Evolutionary conservation across 208 protist species (phyloP).

Genomic region (Trypanosomatidae sp.): DNA sequence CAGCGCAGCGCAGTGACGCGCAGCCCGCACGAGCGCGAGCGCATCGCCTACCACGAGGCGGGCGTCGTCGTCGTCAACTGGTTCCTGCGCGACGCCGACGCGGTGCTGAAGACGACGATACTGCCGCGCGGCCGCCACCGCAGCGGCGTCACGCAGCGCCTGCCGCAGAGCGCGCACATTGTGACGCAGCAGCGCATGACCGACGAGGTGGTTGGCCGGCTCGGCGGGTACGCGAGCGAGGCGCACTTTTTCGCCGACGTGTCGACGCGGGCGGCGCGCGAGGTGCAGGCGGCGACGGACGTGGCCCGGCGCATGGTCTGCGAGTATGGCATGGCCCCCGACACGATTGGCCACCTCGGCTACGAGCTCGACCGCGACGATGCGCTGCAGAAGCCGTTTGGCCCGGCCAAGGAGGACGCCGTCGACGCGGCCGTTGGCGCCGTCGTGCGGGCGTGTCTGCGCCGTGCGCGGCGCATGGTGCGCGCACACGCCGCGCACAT

Average conservation of each 20-base stretch:
- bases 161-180: slow-evolving; percentile 74
- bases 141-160: slow-evolving; percentile 61
- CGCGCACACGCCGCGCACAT: slow-evolving; percentile 32
- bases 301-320: slow-evolving; percentile 77
- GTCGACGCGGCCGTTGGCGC: slow-evolving; percentile 85
- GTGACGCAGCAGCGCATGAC: slow-evolving; percentile 55
- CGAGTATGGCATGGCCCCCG: slow-evolving; percentile 78
- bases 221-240: slow-evolving; percentile 92
- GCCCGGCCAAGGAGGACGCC: slow-evolving; percentile 81
- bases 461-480: slow-evolving; percentile 46
- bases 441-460: slow-evolving; percentile 63
- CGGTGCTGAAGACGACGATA: slow-evolving; percentile 89
- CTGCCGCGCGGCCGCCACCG: slow-evolving; percentile 60
- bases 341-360: slow-evolving; percentile 70
- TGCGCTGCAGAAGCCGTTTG: slow-evolving; percentile 90
- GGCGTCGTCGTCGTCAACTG: slow-evolving; percentile 85
- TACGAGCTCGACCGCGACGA: slow-evolving; percentile 52
- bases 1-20: slow-evolving; percentile 87
- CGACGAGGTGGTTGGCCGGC: slow-evolving; percentile 36
- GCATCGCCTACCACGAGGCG: slow-evolving; percentile 90
- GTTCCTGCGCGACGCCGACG: slow-evolving; percentile 84
- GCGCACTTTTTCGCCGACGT: slow-evolving; percentile 92
- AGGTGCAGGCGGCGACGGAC: slow-evolving; percentile 83
- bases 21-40: slow-evolving; percentile 55
- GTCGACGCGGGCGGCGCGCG: slow-evolving; percentile 70